Evolutionary conservation across 768 basidiomycete species (phyloP), one percentile per base, ranked within the genome.

Genomic region (Wakefieldia striispora): DNA sequence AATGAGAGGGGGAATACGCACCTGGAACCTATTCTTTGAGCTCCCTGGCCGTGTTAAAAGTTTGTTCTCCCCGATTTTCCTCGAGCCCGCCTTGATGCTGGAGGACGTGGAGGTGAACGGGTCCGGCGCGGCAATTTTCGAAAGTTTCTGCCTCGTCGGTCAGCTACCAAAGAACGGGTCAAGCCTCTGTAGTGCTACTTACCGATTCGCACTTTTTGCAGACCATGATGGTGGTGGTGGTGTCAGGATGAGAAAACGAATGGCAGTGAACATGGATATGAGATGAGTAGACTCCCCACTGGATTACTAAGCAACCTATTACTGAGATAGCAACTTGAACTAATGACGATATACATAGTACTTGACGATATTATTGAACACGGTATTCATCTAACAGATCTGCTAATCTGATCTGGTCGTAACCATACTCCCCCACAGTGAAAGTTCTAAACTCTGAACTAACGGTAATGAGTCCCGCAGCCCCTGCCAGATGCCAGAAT

Each of bases 81-180:
- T 79, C 26, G 83, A 80, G 41, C 89, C 89, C 16, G 86, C 85
- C 72, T 86, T 91, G 71, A 91, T 86, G 55, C 83, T 81, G 43
- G 71, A 70, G 2, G 86, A 83, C 40, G 85, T 84, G 11, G 88
- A 78, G 27, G 76, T 78, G 70, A 91, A 93, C 35, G 91, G 91
- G 72, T 93, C 91, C 40, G 91, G 91, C 3, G 91, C 91, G 48
- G 91, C 91, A 39, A 93, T 78, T 68, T 89, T 92, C 49, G 89
- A 91, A 47, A 91, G 80, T 91, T 93, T 93, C 90, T 93, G 56
- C 31, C 12, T 38, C 24, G 4, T 36, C 4, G 1, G 16, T 61
- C 23, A 60, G 39, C 23, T 36, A 4, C 21, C 31, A 2, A 34
- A 19, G 8, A 2, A 12, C 3, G 17, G 17, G 27, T 52, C 54